These are phyloP conservation scores for Oryza glumipatula DNA, from an alignment of 176 grass and related monocot species.

Conservation along the genomic window DNA sequence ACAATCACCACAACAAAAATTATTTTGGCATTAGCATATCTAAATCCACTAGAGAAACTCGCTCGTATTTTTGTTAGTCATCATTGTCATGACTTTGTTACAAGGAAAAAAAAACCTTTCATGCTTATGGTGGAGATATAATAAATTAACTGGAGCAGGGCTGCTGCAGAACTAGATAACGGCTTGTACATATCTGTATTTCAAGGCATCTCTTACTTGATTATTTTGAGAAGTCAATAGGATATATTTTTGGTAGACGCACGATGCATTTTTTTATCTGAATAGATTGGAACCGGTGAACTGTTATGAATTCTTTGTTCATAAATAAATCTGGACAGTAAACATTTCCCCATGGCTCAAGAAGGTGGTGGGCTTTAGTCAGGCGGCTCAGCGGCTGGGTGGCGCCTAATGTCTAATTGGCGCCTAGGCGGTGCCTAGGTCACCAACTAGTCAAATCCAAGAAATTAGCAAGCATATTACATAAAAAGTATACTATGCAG, in stretches of 20 bases:
- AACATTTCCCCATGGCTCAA: background rate
- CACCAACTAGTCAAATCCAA: no score
- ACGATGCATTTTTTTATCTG: background rate
- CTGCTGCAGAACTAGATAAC: background rate
- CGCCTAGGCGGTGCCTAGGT: no score
- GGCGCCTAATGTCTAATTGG: no score
- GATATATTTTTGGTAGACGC: background rate
- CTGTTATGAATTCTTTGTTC: background rate
- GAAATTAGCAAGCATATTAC: no score
- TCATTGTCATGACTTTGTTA: background rate
- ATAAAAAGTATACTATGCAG: no score
- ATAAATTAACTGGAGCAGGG: background rate
- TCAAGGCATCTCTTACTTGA: background rate
- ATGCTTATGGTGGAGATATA: background rate
- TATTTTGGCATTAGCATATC: background rate
- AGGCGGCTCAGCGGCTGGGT: no score
- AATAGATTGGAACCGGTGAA: background rate
- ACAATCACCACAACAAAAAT: background rate
- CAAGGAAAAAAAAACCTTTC: background rate
- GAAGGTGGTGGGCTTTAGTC: no score
- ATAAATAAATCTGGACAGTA: background rate
- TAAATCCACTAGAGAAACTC: background rate
- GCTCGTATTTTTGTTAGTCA: background rate
- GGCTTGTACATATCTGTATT: background rate
- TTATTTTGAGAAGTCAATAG: background rate